Conservation (phyloP, 495 filamentous ascomycete species). For the Penicillium daleae region DNA sequence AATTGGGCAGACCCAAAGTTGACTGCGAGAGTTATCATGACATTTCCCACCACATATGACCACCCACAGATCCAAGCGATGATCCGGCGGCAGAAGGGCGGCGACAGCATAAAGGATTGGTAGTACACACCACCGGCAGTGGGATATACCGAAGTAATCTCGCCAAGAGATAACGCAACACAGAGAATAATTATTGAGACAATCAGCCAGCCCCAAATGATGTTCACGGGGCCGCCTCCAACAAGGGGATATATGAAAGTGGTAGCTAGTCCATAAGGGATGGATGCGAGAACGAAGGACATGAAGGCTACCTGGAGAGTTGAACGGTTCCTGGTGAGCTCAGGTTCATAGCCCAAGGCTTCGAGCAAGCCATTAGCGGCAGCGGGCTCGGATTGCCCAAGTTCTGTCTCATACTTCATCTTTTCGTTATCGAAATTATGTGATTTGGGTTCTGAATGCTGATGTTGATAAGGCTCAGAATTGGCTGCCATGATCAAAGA, state of each 20-base stretch:
- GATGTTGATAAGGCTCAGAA: constrained; percentile 1
- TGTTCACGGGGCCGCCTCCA: constrained; percentile 60
- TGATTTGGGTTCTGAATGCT: not conserved
- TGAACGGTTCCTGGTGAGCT: constrained; percentile 55
- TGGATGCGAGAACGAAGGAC: constrained; percentile 53
- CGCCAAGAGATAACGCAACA: constrained; percentile 65
- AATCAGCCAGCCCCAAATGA: constrained; percentile 66
- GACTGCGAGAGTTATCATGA: constrained; percentile 46
- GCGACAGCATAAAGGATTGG: constrained; percentile 61
- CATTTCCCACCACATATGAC: constrained; percentile 70
- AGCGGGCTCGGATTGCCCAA: constrained; percentile 15
- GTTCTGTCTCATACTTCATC: constrained; percentile 10
- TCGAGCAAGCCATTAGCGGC: constrained; percentile 30
- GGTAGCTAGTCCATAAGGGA: constrained; percentile 64
- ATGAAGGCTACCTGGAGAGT: constrained; percentile 38
- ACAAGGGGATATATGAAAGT: constrained; percentile 65
- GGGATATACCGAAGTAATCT: constrained; percentile 69
- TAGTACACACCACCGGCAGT: constrained; percentile 67
- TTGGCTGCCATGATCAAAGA: constrained; percentile 8
- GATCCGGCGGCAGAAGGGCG: constrained; percentile 55
- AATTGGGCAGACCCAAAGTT: constrained; percentile 36
- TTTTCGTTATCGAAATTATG: not conserved
- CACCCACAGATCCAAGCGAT: constrained; percentile 68
- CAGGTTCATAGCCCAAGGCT: constrained; percentile 57
- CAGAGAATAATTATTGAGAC: constrained; percentile 66